These are phyloP conservation scores for Pythium utonaiense DNA, from an alignment of 352 stramenopile genomes.

Conservation along the genomic window DNA sequence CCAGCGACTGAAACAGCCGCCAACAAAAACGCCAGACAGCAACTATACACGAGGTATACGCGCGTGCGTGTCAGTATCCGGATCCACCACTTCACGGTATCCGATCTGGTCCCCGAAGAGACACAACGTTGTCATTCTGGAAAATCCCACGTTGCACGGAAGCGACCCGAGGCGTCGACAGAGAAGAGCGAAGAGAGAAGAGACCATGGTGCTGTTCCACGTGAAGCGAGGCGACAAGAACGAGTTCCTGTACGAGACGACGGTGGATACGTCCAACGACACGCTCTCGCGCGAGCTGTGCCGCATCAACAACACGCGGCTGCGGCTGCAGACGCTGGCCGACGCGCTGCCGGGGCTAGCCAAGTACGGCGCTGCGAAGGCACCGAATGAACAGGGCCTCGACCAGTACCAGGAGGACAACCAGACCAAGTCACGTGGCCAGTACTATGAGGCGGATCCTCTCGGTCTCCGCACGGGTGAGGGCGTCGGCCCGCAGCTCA, in stretches of 20 bases:
- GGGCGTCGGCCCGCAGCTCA: slow-evolving; percentile 79
- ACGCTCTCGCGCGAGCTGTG: slow-evolving; percentile 81
- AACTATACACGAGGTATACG: slow-evolving; percentile 19
- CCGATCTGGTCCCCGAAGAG: not conserved
- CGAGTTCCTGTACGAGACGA: slow-evolving; percentile 90
- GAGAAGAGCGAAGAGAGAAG: not conserved
- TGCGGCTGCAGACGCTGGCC: slow-evolving; percentile 66
- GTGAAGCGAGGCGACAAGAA: slow-evolving; percentile 87
- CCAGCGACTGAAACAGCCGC: not conserved
- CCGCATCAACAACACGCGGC: slow-evolving; percentile 74
- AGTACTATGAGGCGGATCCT: slow-evolving; percentile 86
- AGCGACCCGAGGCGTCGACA: not conserved
- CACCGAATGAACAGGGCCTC: slow-evolving; percentile 76
- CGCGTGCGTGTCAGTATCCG: slow-evolving; percentile 1
- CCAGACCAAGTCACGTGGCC: slow-evolving; percentile 48
- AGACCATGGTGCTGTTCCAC: slow-evolving; percentile 85
- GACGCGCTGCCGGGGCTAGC: slow-evolving; percentile 77
- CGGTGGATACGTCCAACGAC: slow-evolving; percentile 72
- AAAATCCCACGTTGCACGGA: not conserved
- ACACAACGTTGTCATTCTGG: not conserved
- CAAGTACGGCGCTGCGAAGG: slow-evolving; percentile 85
- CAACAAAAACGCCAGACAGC: not conserved
- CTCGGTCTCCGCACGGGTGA: slow-evolving; percentile 86
- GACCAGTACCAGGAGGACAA: slow-evolving; percentile 78
- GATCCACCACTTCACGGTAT: slow-evolving; percentile 13